phyloP scores from a whole-genome alignment of 1,139 yeast genomes.

The Candida gigantensis region DNA sequence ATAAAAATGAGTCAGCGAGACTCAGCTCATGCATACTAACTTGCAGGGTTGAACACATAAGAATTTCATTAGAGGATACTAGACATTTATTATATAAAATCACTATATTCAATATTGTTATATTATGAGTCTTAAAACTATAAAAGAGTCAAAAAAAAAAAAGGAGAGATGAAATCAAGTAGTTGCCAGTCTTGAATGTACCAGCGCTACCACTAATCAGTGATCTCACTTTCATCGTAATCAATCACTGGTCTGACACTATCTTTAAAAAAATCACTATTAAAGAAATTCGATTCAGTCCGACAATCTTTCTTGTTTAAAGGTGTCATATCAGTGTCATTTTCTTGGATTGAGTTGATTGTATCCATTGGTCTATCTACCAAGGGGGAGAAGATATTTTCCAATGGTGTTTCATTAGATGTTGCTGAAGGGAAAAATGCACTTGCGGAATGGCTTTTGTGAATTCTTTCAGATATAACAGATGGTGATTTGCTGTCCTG shows the following conservation, averaged over 20 bases:
- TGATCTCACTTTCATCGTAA: conserved; percentile 15
- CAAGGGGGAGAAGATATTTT: conserved; percentile 11
- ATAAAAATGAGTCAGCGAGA: conserved; percentile 3
- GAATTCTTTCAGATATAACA: conserved; percentile 4
- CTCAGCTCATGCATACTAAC: neutral
- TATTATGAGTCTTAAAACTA: neutral
- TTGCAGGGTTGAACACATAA: too few relatives aligned
- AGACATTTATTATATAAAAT: too few relatives aligned
- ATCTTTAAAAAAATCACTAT: conserved; percentile 13
- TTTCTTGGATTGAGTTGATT: conserved; percentile 10
- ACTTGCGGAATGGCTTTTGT: conserved; percentile 7
- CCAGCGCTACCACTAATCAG: conserved; percentile 4
- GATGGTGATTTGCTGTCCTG: neutral
- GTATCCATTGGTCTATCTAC: conserved; percentile 10
- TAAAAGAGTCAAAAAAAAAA: neutral
- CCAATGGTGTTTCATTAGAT: neutral
- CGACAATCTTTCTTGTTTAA: conserved; percentile 3
- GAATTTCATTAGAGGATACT: too few relatives aligned
- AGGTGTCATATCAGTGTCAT: neutral
- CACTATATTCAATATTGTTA: neutral
- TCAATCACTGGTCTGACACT: conserved; percentile 11
- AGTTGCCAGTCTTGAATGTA: too few relatives aligned
- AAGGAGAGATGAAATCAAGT: too few relatives aligned
- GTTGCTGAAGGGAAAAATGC: conserved; percentile 9
- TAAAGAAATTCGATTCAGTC: conserved; percentile 10